A percentile compares a stretch with the other conserved stretches of the same genome.
Evolutionary conservation across 78 protist species (phyloP).

Genomic region (Speleostelium caveatum): DNA sequence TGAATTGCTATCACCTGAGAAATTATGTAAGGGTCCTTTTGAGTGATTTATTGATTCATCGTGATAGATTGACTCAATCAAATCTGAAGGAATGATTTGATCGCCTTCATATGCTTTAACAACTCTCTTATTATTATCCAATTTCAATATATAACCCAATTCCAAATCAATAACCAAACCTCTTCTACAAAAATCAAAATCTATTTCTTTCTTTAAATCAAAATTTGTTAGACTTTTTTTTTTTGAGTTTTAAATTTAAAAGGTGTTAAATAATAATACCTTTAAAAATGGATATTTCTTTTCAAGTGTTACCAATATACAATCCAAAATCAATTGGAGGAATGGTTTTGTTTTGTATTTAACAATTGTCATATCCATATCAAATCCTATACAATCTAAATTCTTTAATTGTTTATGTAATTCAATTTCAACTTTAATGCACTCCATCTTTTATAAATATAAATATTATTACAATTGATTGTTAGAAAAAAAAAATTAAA

Average conservation of each 20-base stretch:
- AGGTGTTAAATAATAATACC: neutral
- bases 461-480: too few species aligned
- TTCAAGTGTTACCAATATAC: neutral
- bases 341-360: neutral
- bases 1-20: neutral
- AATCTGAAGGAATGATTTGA: neutral
- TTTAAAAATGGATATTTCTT: slow-evolving; percentile 30
- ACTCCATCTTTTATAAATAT: too few species aligned
- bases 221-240: neutral
- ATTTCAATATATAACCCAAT: slow-evolving; percentile 46
- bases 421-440: slow-evolving; percentile 37
- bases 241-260: neutral
- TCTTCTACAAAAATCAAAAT: slow-evolving; percentile 21
- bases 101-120: slow-evolving; percentile 34
- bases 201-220: neutral
- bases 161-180: slow-evolving; percentile 38
- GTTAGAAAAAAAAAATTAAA: too few species aligned
- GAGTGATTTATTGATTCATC: neutral
- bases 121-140: slow-evolving; percentile 40
- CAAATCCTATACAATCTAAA: slow-evolving; percentile 54
- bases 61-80: slow-evolving; percentile 14
- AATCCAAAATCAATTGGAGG: neutral
- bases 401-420: slow-evolving; percentile 40
- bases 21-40: slow-evolving; percentile 15
- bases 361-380: slow-evolving; percentile 73